phyloP scores from a whole-genome alignment of 2,329 filamentous ascomycete species.

The Paecilomyces formosus region DNA sequence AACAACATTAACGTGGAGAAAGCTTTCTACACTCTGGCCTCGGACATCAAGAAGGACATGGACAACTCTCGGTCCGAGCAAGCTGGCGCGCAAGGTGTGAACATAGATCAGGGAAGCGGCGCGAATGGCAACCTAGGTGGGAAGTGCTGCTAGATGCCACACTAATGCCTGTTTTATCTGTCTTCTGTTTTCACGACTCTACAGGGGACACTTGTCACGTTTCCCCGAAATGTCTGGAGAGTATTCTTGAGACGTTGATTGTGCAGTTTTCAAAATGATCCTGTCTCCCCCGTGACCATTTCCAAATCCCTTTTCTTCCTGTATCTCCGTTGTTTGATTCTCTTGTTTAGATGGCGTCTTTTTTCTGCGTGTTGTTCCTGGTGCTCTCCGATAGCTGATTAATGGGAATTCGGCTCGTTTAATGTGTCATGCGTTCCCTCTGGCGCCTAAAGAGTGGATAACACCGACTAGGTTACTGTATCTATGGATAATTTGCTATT shows the following conservation, averaged over 20 bases:
- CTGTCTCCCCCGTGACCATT: constrained; percentile 1
- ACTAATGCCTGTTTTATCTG: constrained; percentile 9
- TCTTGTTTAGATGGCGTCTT: constrained; percentile 10
- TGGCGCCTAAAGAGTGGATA: neutral
- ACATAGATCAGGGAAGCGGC: constrained; percentile 56
- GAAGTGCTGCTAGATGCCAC: constrained; percentile 64
- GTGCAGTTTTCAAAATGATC: neutral
- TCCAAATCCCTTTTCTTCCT: constrained; percentile 7
- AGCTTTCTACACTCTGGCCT: constrained; percentile 90
- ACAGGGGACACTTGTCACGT: neutral
- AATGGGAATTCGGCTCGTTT: neutral
- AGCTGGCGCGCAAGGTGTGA: constrained; percentile 53
- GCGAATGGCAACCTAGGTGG: constrained; percentile 46
- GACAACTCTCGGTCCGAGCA: constrained; percentile 78
- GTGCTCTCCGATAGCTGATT: neutral
- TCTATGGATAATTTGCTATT: neutral
- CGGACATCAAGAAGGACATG: constrained; percentile 98
- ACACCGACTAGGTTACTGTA: neutral
- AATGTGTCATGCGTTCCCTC: neutral
- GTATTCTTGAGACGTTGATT: neutral
- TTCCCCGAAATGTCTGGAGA: neutral
- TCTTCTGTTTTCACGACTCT: constrained; percentile 5
- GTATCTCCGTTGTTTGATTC: constrained; percentile 4
- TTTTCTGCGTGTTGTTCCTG: constrained; percentile 7
- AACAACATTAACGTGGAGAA: constrained; percentile 99